Evolutionary conservation across 495 filamentous ascomycete species (phyloP).

Genomic region (Xeromyces bisporus): DNA sequence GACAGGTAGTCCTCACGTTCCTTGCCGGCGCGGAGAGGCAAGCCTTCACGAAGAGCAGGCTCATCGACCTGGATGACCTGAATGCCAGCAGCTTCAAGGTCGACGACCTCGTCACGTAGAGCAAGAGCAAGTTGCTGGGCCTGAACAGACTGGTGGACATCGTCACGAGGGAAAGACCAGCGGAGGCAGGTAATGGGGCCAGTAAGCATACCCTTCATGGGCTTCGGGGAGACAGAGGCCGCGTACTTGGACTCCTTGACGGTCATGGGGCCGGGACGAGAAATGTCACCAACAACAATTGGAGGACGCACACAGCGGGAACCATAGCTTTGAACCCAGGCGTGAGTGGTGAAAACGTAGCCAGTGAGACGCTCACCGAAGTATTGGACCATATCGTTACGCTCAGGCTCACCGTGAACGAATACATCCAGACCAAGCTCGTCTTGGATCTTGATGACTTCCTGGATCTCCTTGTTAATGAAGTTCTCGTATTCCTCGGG

Average conservation of each 20-base stretch:
- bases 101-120: constrained; percentile 93
- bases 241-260: constrained; percentile 99
- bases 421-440: constrained; percentile 92
- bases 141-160: constrained; percentile 96
- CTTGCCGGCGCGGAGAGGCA: constrained; percentile 76
- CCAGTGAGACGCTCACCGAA: constrained; percentile 93
- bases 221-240: constrained; percentile 87
- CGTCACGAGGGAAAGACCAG: constrained; percentile 99
- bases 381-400: constrained; percentile 99
- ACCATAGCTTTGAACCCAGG: constrained; percentile 96
- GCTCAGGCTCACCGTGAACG: constrained; percentile 97
- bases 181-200: constrained; percentile 95
- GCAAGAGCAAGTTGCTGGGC: constrained; percentile 96
- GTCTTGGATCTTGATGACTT: constrained; percentile 88
- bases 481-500: constrained; percentile 87
- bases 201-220: constrained; percentile 99
- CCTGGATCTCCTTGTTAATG: constrained; percentile 93
- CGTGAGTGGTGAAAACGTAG: constrained; percentile 97
- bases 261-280: constrained; percentile 89
- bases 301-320: constrained; percentile 95
- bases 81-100: constrained; percentile 90
- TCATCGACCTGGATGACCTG: constrained; percentile 98
- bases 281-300: constrained; percentile 96
- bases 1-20: constrained; percentile 89
- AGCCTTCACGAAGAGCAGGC: constrained; percentile 97